A percentile compares a stretch with the other conserved stretches of the same genome.
Evolutionary conservation across 495 filamentous ascomycete genomes (phyloP).

Genomic region (Astrothelium subdiscretum): DNA sequence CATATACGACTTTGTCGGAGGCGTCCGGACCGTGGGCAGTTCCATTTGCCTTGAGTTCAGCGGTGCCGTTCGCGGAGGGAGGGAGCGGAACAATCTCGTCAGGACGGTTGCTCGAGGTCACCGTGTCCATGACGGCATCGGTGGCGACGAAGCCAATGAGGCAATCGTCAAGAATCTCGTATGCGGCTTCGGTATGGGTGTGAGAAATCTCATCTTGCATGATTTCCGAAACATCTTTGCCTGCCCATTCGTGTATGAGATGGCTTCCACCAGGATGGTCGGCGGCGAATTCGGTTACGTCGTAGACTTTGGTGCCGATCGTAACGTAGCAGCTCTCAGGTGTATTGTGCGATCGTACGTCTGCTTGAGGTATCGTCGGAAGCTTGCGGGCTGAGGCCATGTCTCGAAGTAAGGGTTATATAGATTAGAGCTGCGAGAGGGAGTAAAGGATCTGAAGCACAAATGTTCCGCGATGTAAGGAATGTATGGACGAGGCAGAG

Average conservation of each 20-base stretch:
- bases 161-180: slow-evolving; percentile 78
- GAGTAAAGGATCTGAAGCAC: background rate
- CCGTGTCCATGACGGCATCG: slow-evolving; percentile 36
- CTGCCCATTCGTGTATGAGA: slow-evolving; percentile 78
- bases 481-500: background rate
- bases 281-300: slow-evolving; percentile 79
- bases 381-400: slow-evolving; percentile 39
- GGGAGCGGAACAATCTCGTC: slow-evolving; percentile 37
- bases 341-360: slow-evolving; percentile 72
- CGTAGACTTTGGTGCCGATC: slow-evolving; percentile 79
- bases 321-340: slow-evolving; percentile 87
- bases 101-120: slow-evolving; percentile 33
- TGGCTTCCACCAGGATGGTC: slow-evolving; percentile 87
- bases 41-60: slow-evolving; percentile 27
- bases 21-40: slow-evolving; percentile 7
- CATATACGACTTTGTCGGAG: slow-evolving; percentile 41
- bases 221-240: slow-evolving; percentile 74
- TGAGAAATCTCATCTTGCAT: slow-evolving; percentile 79
- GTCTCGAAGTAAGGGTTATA: background rate
- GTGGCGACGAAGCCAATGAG: slow-evolving; percentile 64
- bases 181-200: slow-evolving; percentile 75
- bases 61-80: slow-evolving; percentile 29
- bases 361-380: slow-evolving; percentile 63
- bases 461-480: too few species aligned
- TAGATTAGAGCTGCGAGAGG: slow-evolving; percentile 14